These are phyloP conservation scores for Davidsoniella neocaledoniae DNA, from an alignment of 2,329 filamentous ascomycete species.

Conservation along the genomic window DNA sequence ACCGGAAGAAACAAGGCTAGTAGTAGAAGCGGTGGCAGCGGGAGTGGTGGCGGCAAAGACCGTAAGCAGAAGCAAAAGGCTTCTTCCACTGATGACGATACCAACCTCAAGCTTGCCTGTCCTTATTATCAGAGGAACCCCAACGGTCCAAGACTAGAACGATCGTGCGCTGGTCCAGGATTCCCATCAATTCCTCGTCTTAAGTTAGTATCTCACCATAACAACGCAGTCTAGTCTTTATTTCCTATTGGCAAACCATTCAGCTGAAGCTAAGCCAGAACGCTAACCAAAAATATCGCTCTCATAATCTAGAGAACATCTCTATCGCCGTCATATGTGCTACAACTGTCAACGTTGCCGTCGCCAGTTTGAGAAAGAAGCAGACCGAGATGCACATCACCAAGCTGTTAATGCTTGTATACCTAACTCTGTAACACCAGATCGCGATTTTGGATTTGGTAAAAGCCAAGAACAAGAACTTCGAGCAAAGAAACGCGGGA, in stretches of 20 bases:
- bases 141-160: constrained; percentile 6
- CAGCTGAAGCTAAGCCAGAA: no score
- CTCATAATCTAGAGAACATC: constrained; percentile 4
- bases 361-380: constrained; percentile 1
- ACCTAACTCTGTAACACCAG: not conserved
- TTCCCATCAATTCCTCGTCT: constrained; percentile 10
- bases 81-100: not conserved
- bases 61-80: constrained; percentile 1
- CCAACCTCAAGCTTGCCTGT: constrained; percentile 9
- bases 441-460: constrained; percentile 9
- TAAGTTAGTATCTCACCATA: constrained; percentile 2
- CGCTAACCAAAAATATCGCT: no score
- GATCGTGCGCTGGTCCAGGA: constrained; percentile 9
- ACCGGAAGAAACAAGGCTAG: not conserved
- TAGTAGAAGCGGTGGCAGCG: not conserved
- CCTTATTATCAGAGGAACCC: constrained; percentile 10
- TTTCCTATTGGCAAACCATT: no score
- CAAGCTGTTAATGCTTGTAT: not conserved
- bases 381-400: not conserved
- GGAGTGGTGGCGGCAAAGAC: not conserved
- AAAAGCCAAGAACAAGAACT: constrained; percentile 3
- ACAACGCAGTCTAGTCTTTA: not conserved
- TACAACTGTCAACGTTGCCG: constrained; percentile 4
- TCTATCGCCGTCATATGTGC: constrained; percentile 11
- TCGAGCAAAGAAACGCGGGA: constrained; percentile 9